Evolutionary conservation across 495 filamentous ascomycete genomes (phyloP).

Genomic region (Penicillium canariense): DNA sequence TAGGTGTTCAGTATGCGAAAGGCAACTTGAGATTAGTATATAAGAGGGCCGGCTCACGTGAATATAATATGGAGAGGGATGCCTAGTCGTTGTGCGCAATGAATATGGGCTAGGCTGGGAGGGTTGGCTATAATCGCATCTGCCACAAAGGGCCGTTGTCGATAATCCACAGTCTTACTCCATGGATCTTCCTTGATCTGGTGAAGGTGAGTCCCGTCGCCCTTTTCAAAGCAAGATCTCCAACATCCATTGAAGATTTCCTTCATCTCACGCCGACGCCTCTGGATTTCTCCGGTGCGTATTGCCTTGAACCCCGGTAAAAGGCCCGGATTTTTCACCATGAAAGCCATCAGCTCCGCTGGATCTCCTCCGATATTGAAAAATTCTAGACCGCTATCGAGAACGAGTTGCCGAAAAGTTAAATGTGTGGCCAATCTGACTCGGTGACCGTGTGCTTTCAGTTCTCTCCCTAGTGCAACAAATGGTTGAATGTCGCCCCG

Average conservation of each 20-base stretch:
- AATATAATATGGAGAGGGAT: slow-evolving; percentile 82
- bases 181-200: slow-evolving; percentile 1
- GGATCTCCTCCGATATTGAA: slow-evolving; percentile 80
- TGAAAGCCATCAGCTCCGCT: slow-evolving; percentile 77
- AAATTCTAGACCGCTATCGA: slow-evolving; percentile 72
- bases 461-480: slow-evolving; percentile 60
- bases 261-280: slow-evolving; percentile 64
- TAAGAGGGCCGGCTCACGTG: slow-evolving; percentile 48
- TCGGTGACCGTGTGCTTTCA: slow-evolving; percentile 69
- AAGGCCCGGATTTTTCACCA: slow-evolving; percentile 82
- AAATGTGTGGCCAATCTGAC: slow-evolving; percentile 76
- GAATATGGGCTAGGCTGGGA: slow-evolving; percentile 76
- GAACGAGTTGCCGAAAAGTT: slow-evolving; percentile 65
- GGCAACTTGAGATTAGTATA: background rate
- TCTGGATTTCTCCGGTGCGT: slow-evolving; percentile 63
- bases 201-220: slow-evolving; percentile 46
- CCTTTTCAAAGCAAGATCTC: slow-evolving; percentile 67
- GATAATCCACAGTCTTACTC: background rate
- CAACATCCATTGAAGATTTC: slow-evolving; percentile 76
- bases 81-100: slow-evolving; percentile 77
- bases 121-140: slow-evolving; percentile 85
- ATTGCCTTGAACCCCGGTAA: slow-evolving; percentile 69
- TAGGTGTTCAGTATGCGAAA: background rate
- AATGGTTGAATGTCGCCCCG: slow-evolving; percentile 46
- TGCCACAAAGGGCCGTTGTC: slow-evolving; percentile 61